A percentile compares a stretch with the other conserved stretches of the same genome.
Conservation (phyloP, 306 rosid species). For the Malus sieversii region DNA sequence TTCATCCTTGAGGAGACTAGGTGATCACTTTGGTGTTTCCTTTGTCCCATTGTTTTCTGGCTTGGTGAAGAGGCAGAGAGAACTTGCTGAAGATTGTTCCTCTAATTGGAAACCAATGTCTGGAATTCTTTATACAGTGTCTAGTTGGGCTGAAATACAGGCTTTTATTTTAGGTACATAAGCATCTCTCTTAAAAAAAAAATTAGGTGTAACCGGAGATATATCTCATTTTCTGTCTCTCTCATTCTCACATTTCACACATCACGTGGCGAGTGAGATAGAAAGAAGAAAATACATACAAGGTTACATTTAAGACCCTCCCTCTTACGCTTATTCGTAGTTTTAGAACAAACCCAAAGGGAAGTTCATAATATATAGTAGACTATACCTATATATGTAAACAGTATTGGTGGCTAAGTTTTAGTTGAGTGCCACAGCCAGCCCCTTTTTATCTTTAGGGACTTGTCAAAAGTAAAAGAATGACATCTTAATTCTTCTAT, state of each 20-base stretch:
- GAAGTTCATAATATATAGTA: neutral
- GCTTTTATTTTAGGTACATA: conserved; percentile 23
- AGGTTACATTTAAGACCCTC: too few relatives aligned
- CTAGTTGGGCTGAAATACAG: conserved; percentile 24
- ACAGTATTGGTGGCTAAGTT: conserved; percentile 2
- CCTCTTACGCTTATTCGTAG: neutral
- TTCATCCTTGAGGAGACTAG: conserved; percentile 7
- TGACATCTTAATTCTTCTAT: neutral
- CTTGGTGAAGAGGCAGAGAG: conserved; percentile 15
- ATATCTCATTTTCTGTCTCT: neutral
- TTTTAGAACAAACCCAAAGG: neutral
- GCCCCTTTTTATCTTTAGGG: neutral
- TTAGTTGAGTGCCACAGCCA: conserved; percentile 4
- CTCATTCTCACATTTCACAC: too few relatives aligned
- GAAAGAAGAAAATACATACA: too few relatives aligned
- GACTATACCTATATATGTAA: neutral
- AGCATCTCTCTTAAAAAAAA: neutral
- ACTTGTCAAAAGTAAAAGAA: neutral
- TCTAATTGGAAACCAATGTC: conserved; percentile 13
- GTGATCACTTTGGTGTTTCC: conserved; percentile 13
- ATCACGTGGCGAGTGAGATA: too few relatives aligned
- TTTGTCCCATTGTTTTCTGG: conserved; percentile 17
- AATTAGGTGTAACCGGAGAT: too few relatives aligned
- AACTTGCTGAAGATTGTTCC: neutral
- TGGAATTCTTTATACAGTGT: conserved; percentile 21